Conservation (phyloP, 257 asterid genomes). For the Solanum gracilifrons region DNA sequence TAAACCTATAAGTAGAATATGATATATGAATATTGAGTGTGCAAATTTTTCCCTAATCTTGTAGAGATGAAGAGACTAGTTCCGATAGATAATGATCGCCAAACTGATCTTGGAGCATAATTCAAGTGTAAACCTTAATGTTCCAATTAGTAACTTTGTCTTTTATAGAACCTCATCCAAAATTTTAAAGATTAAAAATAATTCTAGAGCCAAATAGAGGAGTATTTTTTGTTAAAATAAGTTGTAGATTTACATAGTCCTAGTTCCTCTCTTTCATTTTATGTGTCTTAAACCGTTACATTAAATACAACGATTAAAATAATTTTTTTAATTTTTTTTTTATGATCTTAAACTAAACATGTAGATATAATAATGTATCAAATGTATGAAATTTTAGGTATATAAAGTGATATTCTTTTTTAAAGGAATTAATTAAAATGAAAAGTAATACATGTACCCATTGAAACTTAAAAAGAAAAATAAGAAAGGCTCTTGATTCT, state of each 20-base stretch:
- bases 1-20: not conserved
- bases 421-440: no score
- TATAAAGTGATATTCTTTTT: not conserved
- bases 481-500: not conserved
- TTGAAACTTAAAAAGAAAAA: not conserved
- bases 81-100: not conserved
- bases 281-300: not conserved
- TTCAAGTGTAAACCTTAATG: no score
- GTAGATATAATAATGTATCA: no score
- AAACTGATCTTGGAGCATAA: no score
- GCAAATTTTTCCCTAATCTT: not conserved
- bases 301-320: no score
- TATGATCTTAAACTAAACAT: no score
- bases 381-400: no score
- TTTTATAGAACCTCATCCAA: no score
- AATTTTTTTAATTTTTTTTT: no score
- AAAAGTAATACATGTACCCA: not conserved
- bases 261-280: no score
- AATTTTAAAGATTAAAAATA: no score
- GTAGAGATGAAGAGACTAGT: fast-evolving
- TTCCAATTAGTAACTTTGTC: no score
- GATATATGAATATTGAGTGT: not conserved
- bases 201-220: not conserved
- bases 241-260: not conserved
- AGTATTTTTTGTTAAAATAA: not conserved